phyloP scores from a whole-genome alignment of 257 asterid species.

The Ajuga chamaepitys region DNA sequence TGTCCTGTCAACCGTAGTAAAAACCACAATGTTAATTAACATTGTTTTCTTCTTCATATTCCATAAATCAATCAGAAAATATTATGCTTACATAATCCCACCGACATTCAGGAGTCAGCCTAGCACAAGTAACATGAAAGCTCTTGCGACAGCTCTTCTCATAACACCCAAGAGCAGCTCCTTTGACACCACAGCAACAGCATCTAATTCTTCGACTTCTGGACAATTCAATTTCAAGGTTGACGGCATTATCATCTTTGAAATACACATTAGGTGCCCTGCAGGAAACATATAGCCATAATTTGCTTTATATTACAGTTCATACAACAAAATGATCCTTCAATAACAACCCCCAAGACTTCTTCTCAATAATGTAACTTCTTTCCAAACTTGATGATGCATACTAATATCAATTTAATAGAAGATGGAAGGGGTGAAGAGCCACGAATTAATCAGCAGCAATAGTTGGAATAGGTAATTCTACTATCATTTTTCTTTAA shows the following conservation, averaged over 20 bases:
- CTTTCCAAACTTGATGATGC: not conserved
- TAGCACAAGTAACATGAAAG: conserved; percentile 95
- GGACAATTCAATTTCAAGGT: conserved; percentile 70
- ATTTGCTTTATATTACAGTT: not conserved
- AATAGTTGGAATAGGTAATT: not conserved
- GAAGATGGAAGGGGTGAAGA: not conserved
- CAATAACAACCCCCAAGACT: not conserved
- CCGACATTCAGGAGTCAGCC: conserved; percentile 66
- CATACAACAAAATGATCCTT: not conserved
- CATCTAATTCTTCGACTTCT: conserved; percentile 82
- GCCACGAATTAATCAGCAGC: not conserved
- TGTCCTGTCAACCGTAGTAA: conserved; percentile 45
- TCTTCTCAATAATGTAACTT: not conserved
- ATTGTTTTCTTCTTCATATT: not conserved
- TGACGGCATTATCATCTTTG: conserved; percentile 52
- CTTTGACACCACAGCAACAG: conserved; percentile 75
- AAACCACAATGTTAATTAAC: not conserved
- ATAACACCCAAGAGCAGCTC: conserved; percentile 96
- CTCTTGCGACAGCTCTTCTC: conserved; percentile 81
- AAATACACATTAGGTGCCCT: conserved; percentile 97
- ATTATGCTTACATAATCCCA: conserved; percentile 70
- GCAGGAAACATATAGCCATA: conserved; percentile 21
- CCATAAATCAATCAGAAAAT: not conserved
- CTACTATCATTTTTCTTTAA: not conserved
- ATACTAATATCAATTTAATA: not conserved